Percentiles rank a stretch among this genome's conserved stretches.
Conservation (phyloP, 2,329 filamentous ascomycete species). For the Atkinsonella texensis region DNA sequence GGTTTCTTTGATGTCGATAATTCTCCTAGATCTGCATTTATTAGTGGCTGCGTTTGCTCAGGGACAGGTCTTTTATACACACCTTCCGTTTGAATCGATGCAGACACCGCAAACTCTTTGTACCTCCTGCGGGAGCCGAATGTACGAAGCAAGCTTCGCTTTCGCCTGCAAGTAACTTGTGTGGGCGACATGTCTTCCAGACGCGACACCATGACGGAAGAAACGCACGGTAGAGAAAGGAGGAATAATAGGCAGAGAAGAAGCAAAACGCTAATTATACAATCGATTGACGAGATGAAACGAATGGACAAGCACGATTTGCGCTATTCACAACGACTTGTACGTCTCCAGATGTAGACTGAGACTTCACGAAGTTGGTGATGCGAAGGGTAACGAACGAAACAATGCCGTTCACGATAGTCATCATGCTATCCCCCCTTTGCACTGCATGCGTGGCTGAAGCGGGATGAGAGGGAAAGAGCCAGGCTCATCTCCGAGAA, state of each 20-base stretch:
- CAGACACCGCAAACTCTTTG: constrained; percentile 10
- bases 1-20: neutral
- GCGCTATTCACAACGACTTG: neutral
- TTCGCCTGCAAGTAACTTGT: constrained; percentile 19
- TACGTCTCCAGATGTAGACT: neutral
- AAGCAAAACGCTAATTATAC: neutral
- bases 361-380: constrained; percentile 1
- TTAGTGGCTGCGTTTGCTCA: neutral
- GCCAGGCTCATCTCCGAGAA: constrained; percentile 5
- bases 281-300: neutral
- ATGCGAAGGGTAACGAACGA: neutral
- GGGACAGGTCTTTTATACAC: neutral
- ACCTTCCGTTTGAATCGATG: constrained; percentile 12
- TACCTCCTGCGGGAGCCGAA: constrained; percentile 16
- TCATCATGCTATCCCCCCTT: constrained; percentile 5
- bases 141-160: constrained; percentile 16
- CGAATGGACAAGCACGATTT: constrained; percentile 5
- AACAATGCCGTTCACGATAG: neutral
- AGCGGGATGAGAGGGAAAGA: constrained; percentile 5
- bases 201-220: constrained; percentile 3
- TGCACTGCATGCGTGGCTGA: constrained; percentile 6
- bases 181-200: constrained; percentile 14
- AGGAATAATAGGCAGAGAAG: neutral
- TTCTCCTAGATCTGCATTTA: neutral
- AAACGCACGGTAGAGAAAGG: neutral